Conservation (phyloP, 345 rosid species). For the Salix dunnii region DNA sequence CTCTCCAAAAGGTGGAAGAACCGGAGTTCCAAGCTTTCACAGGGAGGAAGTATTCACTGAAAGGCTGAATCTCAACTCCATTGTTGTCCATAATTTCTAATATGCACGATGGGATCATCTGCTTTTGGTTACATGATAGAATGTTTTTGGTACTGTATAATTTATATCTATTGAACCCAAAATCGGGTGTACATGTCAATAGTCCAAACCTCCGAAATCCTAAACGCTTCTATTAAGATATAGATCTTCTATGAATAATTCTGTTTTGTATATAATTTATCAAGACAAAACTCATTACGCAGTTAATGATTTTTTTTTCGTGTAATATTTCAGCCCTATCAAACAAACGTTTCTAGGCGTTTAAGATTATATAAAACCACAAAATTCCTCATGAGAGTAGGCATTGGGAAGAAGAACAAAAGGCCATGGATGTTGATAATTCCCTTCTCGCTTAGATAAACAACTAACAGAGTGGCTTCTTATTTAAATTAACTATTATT, state of each 20-base stretch:
- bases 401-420: no score
- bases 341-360: no score
- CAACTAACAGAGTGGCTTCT: no score
- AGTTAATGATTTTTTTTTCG: no score
- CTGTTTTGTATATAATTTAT: background rate
- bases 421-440: no score
- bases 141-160: background rate
- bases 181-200: background rate
- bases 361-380: no score
- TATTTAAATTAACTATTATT: no score
- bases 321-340: no score
- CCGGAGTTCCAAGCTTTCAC: slow-evolving; percentile 57
- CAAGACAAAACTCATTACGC: no score
- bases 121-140: background rate
- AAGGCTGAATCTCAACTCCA: slow-evolving; percentile 20
- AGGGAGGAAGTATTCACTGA: slow-evolving; percentile 62
- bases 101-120: background rate
- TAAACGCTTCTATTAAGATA: no score
- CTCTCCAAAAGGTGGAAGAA: slow-evolving; percentile 30
- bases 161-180: background rate
- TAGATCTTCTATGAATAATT: background rate
- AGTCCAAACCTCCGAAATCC: background rate
- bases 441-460: no score
- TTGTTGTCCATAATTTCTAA: background rate
- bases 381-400: no score